These are phyloP conservation scores for Poa annua DNA, from an alignment of 176 grass and related monocot species.

Conservation along the genomic window DNA sequence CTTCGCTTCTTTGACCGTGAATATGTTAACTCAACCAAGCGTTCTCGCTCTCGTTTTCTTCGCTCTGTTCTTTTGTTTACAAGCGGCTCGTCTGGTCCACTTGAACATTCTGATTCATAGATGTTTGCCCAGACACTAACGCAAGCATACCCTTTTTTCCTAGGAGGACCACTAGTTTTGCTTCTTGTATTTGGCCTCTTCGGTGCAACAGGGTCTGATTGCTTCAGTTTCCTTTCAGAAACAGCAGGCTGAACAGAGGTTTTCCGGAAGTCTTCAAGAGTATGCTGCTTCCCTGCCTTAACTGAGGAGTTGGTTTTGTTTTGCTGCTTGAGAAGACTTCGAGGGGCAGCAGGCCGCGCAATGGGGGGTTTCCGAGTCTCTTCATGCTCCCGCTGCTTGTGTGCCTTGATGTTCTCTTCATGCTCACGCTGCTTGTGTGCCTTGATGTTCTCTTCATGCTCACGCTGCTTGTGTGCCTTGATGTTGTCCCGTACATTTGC, in stretches of 20 bases:
- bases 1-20: conserved; percentile 41
- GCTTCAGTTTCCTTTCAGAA: conserved; percentile 18
- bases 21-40: conserved; percentile 17
- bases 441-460: conserved; percentile 24
- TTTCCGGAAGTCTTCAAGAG: background rate
- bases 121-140: conserved; percentile 54
- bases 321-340: conserved; percentile 5
- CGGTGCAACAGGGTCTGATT: background rate
- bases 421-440: background rate
- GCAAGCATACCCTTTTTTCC: conserved; percentile 46
- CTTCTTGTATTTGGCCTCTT: conserved; percentile 21
- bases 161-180: conserved; percentile 25
- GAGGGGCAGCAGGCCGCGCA: background rate
- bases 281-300: conserved; percentile 15
- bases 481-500: conserved; percentile 4
- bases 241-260: background rate
- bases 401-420: too few relatives aligned
- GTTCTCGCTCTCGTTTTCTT: conserved; percentile 49
- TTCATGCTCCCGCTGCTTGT: background rate
- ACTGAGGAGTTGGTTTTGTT: conserved; percentile 12
- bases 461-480: background rate
- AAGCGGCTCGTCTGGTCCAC: conserved; percentile 58
- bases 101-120: conserved; percentile 68
- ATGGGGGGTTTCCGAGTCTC: background rate
- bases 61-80: conserved; percentile 72